Evolutionary conservation across 106 monocot genomes (phyloP), one percentile per base, ranked within the genome.

Genomic region (Dactylorhiza incarnata): DNA sequence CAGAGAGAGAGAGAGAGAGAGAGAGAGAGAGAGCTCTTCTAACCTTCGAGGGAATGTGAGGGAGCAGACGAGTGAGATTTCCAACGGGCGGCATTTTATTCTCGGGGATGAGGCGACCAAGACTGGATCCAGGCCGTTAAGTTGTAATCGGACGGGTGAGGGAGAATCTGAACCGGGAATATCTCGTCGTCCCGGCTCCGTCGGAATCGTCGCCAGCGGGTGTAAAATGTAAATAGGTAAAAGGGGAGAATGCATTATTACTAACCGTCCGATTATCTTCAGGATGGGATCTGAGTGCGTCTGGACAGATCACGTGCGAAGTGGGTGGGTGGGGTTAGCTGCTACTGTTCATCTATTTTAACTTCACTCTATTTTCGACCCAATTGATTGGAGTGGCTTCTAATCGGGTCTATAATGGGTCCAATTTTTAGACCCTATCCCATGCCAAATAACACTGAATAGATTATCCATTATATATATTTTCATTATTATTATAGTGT

Each of bases 1-100:
- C 48, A 71, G 48, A 46, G n/a, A 71, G 13, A 48, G 44, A 68
- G 45, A 68, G 68, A 68, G 69, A 70, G 43, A 68, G 15, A 37
- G 5, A 70, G 45, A 46, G 45, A 69, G 17, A 45, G 69, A 70
- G 45, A 66, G 66, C 23, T 13, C 11, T 66, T 37, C n/a, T n/a
- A 22, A 20, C 0, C 65, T 65, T 65, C 11, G 22, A 59, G 20
- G 13, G 25, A 29, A 65, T 65, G 65, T 26, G 26, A 65, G 13
- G 10, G 26, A 26, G 65, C 24, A 3, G 51, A n/a, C n/a, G 3
- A 65, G 65, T 26, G 10, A 29, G 25, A 65, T 65, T 24, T 65
- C 65, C 29, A 65, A 65, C 65, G 65, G 61, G 65, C 65, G 65
- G 37, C 29, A 26, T 65, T 65, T 65, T 29, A 26, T 13, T 29